phyloP scores from a whole-genome alignment of 75 land plant genomes.

The Azolla pinnata region DNA sequence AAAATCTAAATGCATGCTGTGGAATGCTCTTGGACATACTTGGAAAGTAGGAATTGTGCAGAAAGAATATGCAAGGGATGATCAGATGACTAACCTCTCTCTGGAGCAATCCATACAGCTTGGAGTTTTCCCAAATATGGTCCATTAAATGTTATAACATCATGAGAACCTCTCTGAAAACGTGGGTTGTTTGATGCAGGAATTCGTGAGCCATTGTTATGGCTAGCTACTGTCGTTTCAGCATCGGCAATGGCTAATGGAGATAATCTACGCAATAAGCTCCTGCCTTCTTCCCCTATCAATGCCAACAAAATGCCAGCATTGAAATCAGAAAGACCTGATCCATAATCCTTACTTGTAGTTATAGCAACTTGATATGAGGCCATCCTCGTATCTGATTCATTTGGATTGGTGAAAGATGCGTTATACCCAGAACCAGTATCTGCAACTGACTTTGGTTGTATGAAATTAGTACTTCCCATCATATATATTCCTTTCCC shows the following conservation, averaged over 20 bases:
- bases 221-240: conserved; percentile 1
- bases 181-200: background rate
- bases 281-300: conserved; percentile 58
- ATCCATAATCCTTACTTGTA: conserved; percentile 52
- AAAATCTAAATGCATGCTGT: too few relatives aligned
- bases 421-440: too few relatives aligned
- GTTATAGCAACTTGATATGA: too few relatives aligned
- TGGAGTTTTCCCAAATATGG: conserved; percentile 43
- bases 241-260: conserved; percentile 12
- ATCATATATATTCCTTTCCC: too few relatives aligned
- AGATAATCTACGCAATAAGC: conserved; percentile 59
- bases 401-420: too few relatives aligned
- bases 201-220: background rate
- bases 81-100: conserved; percentile 68
- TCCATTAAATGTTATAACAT: conserved; percentile 50
- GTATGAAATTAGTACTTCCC: too few relatives aligned
- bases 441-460: too few relatives aligned
- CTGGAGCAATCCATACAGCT: conserved; percentile 75
- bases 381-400: too few relatives aligned
- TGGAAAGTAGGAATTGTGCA: too few relatives aligned
- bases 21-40: too few relatives aligned
- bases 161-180: conserved; percentile 60
- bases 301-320: conserved; percentile 58
- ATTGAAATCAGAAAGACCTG: conserved; percentile 42
- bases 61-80: too few relatives aligned